Base-by-base conservation (phyloP, 106 monocot species). In the Platanthera guangdongensis region DNA sequence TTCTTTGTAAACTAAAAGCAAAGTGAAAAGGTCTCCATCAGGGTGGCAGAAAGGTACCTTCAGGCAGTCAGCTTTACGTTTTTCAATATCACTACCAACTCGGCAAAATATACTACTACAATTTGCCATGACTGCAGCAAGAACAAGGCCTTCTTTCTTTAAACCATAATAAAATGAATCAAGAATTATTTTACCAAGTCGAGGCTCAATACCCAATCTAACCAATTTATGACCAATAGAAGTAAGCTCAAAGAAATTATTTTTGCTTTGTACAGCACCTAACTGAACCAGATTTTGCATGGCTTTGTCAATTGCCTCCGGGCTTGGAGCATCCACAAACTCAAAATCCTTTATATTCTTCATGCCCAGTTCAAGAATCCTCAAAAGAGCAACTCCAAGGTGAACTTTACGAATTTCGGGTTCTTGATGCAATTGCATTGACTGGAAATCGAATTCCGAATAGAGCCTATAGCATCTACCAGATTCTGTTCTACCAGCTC, bases 381-480 rank as follows among this genome's bases (percentile, higher is more conserved):
- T 92, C 75, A 99, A 75, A 68, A 94, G 81, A 18, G 92, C 99
- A 75, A 86, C 86, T 9, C 94, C 99, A 71, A 99, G 88, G 73
- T 94, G 99, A 67, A 99, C 99, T 77, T 93, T 99, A 55, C 84
- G 78, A 63, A 99, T 99, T 87, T 99, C 99, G 52, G 99, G 99
- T 47, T 99, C 94, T 53, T 94, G 90, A 75, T 99, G 89, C 30
- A 75, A 9, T 71, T 77, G 73, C 92, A 99, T 90, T 76, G 74
- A 77, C 11, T 85, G 49, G 48, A 86, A 99, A 46, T 94, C 94
- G 77, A 7, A 63, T 78, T 90, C 81, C 25, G 94, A 85, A 57
- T 99, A 99, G 14, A 99, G 79, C 81, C 99, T 89, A 76, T 85
- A 99, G 79, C 94, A 99, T 74, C 88, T 94, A 8, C 99, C 99